These are phyloP conservation scores for Solanum neorickii DNA, from an alignment of 257 asterid genomes.

Conservation along the genomic window DNA sequence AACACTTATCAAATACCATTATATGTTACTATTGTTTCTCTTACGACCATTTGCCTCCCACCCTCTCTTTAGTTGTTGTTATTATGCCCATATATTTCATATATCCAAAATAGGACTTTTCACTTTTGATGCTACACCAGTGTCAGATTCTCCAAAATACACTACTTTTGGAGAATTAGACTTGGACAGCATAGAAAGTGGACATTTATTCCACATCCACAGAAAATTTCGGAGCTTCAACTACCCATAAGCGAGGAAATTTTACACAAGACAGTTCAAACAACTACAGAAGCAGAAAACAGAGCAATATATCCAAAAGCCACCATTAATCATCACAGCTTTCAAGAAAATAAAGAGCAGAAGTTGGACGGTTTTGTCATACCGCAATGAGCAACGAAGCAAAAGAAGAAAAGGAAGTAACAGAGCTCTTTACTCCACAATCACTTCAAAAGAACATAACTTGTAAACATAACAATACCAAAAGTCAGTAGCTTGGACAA, in stretches of 20 bases:
- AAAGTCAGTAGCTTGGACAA: background rate
- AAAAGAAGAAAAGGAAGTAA: background rate
- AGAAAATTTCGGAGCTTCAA: background rate
- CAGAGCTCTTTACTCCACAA: background rate
- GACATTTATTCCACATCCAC: background rate
- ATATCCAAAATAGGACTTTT: background rate
- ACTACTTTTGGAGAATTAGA: background rate
- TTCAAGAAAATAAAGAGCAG: background rate
- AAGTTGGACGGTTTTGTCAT: background rate
- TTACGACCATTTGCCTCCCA: background rate
- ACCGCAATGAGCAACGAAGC: background rate
- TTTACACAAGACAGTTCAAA: background rate
- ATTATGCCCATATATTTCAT: background rate
- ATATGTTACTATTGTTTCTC: background rate
- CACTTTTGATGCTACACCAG: accelerated
- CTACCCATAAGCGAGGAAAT: background rate
- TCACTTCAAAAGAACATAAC: background rate
- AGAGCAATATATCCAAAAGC: background rate
- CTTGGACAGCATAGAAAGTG: background rate
- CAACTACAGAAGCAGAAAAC: background rate
- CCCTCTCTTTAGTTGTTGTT: background rate
- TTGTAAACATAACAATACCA: background rate
- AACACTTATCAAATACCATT: background rate
- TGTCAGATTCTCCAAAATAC: background rate
- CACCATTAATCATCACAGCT: background rate